phyloP scores from a whole-genome alignment of 1,139 yeast genomes.

The Meyerozyma carpophila region DNA sequence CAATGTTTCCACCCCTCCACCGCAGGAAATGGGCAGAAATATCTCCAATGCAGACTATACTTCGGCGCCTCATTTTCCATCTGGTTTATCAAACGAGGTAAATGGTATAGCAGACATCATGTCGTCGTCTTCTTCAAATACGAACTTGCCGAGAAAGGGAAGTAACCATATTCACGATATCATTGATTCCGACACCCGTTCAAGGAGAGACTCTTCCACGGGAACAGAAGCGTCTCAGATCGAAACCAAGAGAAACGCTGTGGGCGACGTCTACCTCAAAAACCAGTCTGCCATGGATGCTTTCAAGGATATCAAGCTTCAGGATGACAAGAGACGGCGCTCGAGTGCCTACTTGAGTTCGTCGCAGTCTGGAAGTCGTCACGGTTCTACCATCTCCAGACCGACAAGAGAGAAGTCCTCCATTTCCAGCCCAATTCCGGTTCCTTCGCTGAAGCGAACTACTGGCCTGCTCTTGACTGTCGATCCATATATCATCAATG shows the following conservation, averaged over 20 bases:
- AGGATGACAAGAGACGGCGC: slow-evolving; percentile 40
- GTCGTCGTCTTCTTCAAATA: neutral
- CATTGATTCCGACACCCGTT: slow-evolving; percentile 23
- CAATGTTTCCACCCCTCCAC: slow-evolving; percentile 8
- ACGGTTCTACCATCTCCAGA: neutral
- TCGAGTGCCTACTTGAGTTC: slow-evolving; percentile 22
- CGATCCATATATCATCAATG: slow-evolving; percentile 6
- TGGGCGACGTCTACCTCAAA: slow-evolving; percentile 49
- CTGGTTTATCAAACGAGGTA: neutral
- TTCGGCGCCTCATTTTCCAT: neutral
- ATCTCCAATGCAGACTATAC: slow-evolving; percentile 1
- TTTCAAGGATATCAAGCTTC: slow-evolving; percentile 43
- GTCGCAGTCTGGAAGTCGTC: neutral
- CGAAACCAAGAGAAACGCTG: slow-evolving; percentile 49
- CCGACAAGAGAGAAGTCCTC: slow-evolving; percentile 11
- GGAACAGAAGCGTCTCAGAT: slow-evolving; percentile 42
- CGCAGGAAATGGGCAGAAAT: neutral
- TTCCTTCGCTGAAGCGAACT: slow-evolving; percentile 8
- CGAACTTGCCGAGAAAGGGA: neutral
- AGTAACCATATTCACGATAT: slow-evolving; percentile 28
- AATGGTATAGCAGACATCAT: neutral
- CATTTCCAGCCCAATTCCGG: slow-evolving; percentile 18
- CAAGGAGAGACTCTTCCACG: slow-evolving; percentile 32
- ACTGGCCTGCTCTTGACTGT: slow-evolving; percentile 1
- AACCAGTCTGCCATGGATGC: slow-evolving; percentile 48